Conservation (phyloP, 2,329 filamentous ascomycete species). For the Ilyonectria mors-panacis region DNA sequence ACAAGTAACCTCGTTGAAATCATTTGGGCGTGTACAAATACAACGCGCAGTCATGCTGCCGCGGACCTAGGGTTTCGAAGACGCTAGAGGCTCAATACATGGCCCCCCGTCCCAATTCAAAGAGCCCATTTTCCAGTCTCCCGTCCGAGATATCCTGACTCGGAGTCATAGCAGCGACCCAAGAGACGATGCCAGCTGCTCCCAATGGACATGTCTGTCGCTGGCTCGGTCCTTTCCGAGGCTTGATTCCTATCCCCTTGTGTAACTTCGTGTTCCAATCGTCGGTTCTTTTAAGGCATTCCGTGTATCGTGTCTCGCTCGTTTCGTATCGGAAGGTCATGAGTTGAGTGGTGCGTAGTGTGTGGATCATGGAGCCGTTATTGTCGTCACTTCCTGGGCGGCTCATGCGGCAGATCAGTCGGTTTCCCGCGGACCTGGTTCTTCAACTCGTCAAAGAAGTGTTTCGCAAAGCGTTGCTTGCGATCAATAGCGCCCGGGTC, state of each 20-base stretch:
- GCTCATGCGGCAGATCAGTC: slow-evolving; percentile 54
- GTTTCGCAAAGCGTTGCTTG: slow-evolving; percentile 56
- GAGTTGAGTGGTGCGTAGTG: slow-evolving; percentile 28
- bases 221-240: background rate
- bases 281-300: background rate
- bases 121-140: background rate
- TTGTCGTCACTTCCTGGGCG: slow-evolving; percentile 42
- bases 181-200: background rate
- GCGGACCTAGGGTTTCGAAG: background rate
- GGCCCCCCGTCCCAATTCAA: background rate
- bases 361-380: slow-evolving; percentile 2
- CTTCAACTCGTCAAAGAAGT: slow-evolving; percentile 67
- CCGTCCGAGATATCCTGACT: background rate
- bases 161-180: background rate
- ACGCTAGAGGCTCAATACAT: background rate
- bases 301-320: background rate
- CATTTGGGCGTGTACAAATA: background rate
- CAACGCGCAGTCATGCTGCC: background rate
- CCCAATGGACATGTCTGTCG: background rate
- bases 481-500: slow-evolving; percentile 50
- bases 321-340: background rate
- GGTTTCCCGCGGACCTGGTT: slow-evolving; percentile 65
- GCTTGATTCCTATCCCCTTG: background rate
- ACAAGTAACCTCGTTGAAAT: background rate
- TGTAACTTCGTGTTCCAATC: background rate